Conservation (phyloP, 495 filamentous ascomycete species). For the Penicillium soppii region DNA sequence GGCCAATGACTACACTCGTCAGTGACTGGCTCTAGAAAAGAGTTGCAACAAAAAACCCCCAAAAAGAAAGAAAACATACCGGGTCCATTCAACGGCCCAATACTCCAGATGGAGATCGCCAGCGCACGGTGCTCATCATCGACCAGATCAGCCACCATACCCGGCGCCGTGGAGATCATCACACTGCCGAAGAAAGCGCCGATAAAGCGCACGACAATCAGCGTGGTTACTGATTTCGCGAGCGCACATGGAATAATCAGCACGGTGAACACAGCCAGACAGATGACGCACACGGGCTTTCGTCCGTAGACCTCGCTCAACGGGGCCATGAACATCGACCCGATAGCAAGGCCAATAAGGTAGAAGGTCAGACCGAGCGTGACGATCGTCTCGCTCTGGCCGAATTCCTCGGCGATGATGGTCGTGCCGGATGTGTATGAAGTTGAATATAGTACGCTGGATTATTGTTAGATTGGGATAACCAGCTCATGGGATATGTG, state of each 20-base stretch:
- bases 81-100: conserved; percentile 78
- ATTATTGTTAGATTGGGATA: neutral
- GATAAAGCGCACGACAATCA: conserved; percentile 72
- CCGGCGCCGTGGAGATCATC: conserved; percentile 79
- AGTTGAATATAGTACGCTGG: conserved; percentile 77
- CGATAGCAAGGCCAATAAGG: conserved; percentile 61
- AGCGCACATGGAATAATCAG: conserved; percentile 72
- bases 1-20: conserved; percentile 37
- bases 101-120: conserved; percentile 70
- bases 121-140: conserved; percentile 67
- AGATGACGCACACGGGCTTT: conserved; percentile 66
- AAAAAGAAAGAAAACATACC: conserved; percentile 21
- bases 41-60: too few species aligned
- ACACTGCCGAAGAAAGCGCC: conserved; percentile 75
- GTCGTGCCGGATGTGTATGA: conserved; percentile 71
- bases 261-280: conserved; percentile 60
- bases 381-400: conserved; percentile 54
- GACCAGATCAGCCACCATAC: conserved; percentile 79
- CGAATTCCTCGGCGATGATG: conserved; percentile 67
- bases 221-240: conserved; percentile 59
- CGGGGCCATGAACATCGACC: conserved; percentile 72
- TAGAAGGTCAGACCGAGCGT: conserved; percentile 82
- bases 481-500: neutral
- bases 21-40: too few species aligned
- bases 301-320: conserved; percentile 78